Base-by-base conservation (phyloP, 352 stramenopile species). In the Pythium volutum region DNA sequence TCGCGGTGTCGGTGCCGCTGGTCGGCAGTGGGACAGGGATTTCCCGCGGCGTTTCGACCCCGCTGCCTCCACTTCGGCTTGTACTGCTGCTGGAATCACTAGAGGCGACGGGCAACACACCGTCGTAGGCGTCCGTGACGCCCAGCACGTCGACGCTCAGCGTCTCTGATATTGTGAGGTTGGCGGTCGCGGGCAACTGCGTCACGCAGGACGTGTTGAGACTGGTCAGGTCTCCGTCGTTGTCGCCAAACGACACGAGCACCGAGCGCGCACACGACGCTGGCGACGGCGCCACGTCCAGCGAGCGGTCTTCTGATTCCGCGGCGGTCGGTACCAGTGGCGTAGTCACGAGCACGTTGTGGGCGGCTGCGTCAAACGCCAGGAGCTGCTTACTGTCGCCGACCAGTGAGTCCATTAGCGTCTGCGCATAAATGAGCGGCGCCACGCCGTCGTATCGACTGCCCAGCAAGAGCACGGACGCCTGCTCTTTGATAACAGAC, bases 131-230 rank as follows among this genome's bases (percentile, higher is more conserved):
- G 46, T 88, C 71, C 10, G 58, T 52, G 4, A 79, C 68, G n/a
- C 70, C 74, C 38, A 90, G 67, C n/a, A 88, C 53, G 36, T 74
- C 48, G 1, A 67, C 22, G 45, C 71, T 88, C 23, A 71, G 52
- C 2, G 53, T 23, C 1, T 53, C 66, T 9, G 71, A 71, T 43
- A 86, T 70, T 4, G 47, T 49, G 7, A 88, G 71, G 38, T 59
- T 82, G 15, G 71, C 50, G 7, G 34, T 45, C 2, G 56, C 61
- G 7, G 66, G 60, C 16, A 89, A 42, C 25, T 67, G 55, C 10
- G 49, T 25, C 49, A 88, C 68, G 39, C 84, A 93, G 3, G 74
- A 80, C 18, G 77, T 71, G 52, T 93, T 78, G 52, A 80, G 75
- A 9, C 47, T 56, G n/a, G 45, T 66, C 5, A 93, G 46, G 43